A percentile compares a stretch with the other conserved stretches of the same genome.
Evolutionary conservation across 2,329 filamentous ascomycete genomes (phyloP).

Genomic region (Coleophoma cylindrospora): DNA sequence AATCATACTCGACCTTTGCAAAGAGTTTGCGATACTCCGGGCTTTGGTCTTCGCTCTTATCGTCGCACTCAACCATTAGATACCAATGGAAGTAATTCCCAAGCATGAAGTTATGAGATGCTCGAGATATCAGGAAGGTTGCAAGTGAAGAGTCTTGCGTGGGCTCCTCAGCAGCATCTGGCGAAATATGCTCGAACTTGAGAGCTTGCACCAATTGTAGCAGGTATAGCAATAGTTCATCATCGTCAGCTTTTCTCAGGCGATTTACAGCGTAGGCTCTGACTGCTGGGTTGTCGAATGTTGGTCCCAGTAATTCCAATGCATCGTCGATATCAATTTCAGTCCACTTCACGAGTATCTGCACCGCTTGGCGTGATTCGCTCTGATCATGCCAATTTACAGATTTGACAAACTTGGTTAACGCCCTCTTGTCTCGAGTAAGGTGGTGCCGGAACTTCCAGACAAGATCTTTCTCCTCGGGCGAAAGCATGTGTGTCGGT

Average conservation of each 20-base stretch:
- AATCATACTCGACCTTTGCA: conserved; percentile 90
- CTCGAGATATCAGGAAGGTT: conserved; percentile 81
- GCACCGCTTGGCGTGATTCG: conserved; percentile 84
- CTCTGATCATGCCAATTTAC: conserved; percentile 87
- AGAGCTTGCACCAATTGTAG: conserved; percentile 92
- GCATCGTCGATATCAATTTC: conserved; percentile 97
- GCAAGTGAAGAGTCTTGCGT: conserved; percentile 78
- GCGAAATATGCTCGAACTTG: conserved; percentile 80
- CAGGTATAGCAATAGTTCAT: conserved; percentile 86
- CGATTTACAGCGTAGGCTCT: conserved; percentile 91
- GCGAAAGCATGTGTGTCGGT: conserved; percentile 79
- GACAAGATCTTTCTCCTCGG: conserved; percentile 91
- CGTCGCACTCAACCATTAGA: conserved; percentile 93
- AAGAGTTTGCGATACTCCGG: conserved; percentile 79
- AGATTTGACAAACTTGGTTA: conserved; percentile 97
- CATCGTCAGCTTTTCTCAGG: conserved; percentile 84
- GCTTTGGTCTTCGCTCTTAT: conserved; percentile 64
- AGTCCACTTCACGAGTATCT: conserved; percentile 88
- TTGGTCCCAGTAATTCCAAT: conserved; percentile 86
- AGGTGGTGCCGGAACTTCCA: conserved; percentile 98
- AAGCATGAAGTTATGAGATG: conserved; percentile 80
- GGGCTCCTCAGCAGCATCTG: conserved; percentile 55
- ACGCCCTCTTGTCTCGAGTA: conserved; percentile 82
- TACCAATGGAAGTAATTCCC: conserved; percentile 99
- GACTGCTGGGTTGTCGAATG: conserved; percentile 83